Evolutionary conservation across 2,329 filamentous ascomycete species (phyloP).

Genomic region (Sclerotinia glacialis): DNA sequence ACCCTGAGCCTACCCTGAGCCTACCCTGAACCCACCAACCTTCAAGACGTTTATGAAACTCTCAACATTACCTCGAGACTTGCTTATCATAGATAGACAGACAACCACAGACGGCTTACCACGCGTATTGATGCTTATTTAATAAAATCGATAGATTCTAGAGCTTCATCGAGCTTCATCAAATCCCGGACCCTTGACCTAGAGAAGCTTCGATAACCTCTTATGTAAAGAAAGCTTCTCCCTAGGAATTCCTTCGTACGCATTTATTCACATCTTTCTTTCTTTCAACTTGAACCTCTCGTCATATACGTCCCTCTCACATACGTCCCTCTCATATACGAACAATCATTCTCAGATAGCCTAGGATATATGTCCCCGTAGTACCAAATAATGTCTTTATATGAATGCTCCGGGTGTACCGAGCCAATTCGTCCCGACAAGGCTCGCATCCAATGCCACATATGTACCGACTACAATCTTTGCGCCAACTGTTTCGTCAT

Average conservation of each 20-base stretch:
- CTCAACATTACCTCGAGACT: background rate
- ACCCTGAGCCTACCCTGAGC: background rate
- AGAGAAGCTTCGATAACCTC: background rate
- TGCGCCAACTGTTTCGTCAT: conserved; percentile 35
- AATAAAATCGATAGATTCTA: background rate
- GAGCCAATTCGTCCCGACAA: conserved; percentile 16
- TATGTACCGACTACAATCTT: conserved; percentile 27
- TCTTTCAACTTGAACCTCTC: background rate
- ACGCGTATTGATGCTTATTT: background rate
- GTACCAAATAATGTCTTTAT: conserved; percentile 18
- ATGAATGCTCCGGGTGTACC: conserved; percentile 14
- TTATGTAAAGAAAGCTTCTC: conserved; percentile 1
- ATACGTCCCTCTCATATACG: background rate
- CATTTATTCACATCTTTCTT: conserved; percentile 1
- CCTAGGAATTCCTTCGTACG: background rate
- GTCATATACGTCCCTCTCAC: background rate
- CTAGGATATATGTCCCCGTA: conserved; percentile 4
- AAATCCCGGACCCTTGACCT: background rate
- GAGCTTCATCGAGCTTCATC: background rate
- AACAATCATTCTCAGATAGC: background rate
- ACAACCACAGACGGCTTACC: background rate
- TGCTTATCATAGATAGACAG: background rate
- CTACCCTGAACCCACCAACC: background rate
- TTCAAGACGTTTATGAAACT: conserved; percentile 19
- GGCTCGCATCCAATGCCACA: conserved; percentile 17